phyloP scores from a whole-genome alignment of 1,284 basidiomycete species.

The Marasmius sp. region DNA sequence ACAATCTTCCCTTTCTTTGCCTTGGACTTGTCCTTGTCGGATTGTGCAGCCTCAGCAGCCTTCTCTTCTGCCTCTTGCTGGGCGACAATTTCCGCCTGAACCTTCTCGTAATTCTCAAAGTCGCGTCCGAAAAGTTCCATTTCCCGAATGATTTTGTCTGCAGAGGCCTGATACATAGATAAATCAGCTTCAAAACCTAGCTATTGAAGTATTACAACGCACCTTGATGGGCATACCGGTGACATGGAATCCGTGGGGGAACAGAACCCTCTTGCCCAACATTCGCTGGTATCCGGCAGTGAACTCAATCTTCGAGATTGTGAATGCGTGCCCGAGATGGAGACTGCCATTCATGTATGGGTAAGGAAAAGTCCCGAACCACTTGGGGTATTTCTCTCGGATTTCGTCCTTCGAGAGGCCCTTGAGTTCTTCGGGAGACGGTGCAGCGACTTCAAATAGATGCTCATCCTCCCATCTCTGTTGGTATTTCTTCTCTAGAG shows the following conservation, averaged over 20 bases:
- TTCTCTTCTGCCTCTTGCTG: slow-evolving; percentile 51
- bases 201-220: slow-evolving; percentile 26
- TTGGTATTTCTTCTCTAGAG: slow-evolving; percentile 86
- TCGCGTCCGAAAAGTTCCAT: slow-evolving; percentile 94
- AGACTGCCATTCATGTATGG: slow-evolving; percentile 99
- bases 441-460: slow-evolving; percentile 85
- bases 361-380: slow-evolving; percentile 95
- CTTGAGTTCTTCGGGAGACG: slow-evolving; percentile 63
- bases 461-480: slow-evolving; percentile 71
- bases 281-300: slow-evolving; percentile 94
- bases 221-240: slow-evolving; percentile 99
- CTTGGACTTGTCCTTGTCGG: slow-evolving; percentile 62
- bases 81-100: slow-evolving; percentile 37
- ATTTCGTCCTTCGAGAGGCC: slow-evolving; percentile 66
- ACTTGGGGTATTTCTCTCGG: slow-evolving; percentile 84
- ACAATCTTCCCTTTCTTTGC: slow-evolving; percentile 96
- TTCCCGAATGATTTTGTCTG: slow-evolving; percentile 97
- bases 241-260: slow-evolving; percentile 95
- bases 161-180: slow-evolving; percentile 63
- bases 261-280: slow-evolving; percentile 92
- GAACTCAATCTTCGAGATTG: slow-evolving; percentile 98
- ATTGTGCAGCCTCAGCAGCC: slow-evolving; percentile 33
- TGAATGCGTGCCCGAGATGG: slow-evolving; percentile 97
- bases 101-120: slow-evolving; percentile 72
- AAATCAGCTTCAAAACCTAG: background rate